Base-by-base conservation (phyloP, 1,284 basidiomycete genomes). In the Gymnopus androsaceus region DNA sequence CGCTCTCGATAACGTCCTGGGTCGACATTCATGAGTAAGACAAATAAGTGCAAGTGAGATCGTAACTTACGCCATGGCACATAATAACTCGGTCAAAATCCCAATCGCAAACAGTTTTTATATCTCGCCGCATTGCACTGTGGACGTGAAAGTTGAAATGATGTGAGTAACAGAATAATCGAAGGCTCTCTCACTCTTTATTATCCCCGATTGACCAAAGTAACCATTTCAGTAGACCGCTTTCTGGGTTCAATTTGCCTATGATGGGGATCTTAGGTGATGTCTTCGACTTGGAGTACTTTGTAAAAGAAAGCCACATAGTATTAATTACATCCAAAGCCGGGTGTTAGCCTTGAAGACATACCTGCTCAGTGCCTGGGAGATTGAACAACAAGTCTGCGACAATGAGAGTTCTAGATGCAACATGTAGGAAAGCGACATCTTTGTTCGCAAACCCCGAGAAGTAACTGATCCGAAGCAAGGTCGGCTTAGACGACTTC, bases 301-400 rank as follows among this genome's bases (percentile, higher is more conserved):
- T n/a, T n/a, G 23, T 21, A 11, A 19, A 19, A 34, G 9, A 25
- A 30, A 23, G 23, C 40, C 2, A 19, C 27, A 11, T 8, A 2
- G 19, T 7, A 25, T 21, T 14, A 50, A 14, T 5, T 21, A 21
- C 40, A 41, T 45, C 7, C 21, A 23, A 14, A 45, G 14, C 17
- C 40, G 9, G 34, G 34, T 45, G 12, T 46, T 31, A 19, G 12
- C 19, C 11, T n/a, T n/a, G n/a, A 40, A 21, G n/a, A 37, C 37
- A 21, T 61, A 89, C 90, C 75, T 98, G 95, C 71, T 98, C 95
- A 0, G 72, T 87, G 3, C 84, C 79, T 0, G 95, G 95, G 5
- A 98, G 76, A 72, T 98, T 98, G 77, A 96, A 88, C 4, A 98
- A 69, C 42, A 98, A 75, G 69, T 99, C 96, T 1, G 92, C 96